phyloP scores from a whole-genome alignment of 2,329 filamentous ascomycete genomes.

The Westerdykella aurantiaca region DNA sequence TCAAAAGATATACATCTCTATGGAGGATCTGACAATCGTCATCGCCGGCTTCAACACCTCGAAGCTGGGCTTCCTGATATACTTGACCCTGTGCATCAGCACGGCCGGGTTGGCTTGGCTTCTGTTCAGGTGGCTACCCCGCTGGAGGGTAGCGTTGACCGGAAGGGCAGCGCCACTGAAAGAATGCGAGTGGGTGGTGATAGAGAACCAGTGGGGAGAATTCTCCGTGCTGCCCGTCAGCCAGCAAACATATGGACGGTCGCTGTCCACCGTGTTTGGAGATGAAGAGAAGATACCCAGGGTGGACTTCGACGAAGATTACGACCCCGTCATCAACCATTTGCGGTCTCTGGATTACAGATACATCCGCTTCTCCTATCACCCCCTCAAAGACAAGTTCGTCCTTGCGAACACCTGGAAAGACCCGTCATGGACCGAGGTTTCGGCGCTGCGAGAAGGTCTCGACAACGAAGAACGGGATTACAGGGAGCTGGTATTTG shows the following conservation, averaged over 20 bases:
- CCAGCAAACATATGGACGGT: constrained; percentile 53
- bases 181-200: constrained; percentile 82
- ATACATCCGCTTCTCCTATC: constrained; percentile 88
- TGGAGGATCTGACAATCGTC: constrained; percentile 89
- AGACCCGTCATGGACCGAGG: constrained; percentile 80
- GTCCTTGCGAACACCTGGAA: constrained; percentile 86
- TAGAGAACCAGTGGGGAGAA: constrained; percentile 98
- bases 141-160: constrained; percentile 72
- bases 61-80: constrained; percentile 59
- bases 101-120: constrained; percentile 78
- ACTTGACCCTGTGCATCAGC: constrained; percentile 62
- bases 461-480: constrained; percentile 86
- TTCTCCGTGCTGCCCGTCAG: constrained; percentile 70
- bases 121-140: constrained; percentile 81
- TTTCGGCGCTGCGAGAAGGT: constrained; percentile 67
- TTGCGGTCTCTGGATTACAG: constrained; percentile 83
- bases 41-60: constrained; percentile 87
- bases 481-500: constrained; percentile 78
- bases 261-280: constrained; percentile 66
- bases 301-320: constrained; percentile 63
- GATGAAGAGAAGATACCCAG: constrained; percentile 58
- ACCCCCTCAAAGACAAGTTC: constrained; percentile 85
- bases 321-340: constrained; percentile 68
- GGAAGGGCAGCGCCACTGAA: constrained; percentile 64
- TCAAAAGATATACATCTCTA: constrained; percentile 89